Conservation (phyloP, 129 eudicot species). For the Sambucus nigra region DNA sequence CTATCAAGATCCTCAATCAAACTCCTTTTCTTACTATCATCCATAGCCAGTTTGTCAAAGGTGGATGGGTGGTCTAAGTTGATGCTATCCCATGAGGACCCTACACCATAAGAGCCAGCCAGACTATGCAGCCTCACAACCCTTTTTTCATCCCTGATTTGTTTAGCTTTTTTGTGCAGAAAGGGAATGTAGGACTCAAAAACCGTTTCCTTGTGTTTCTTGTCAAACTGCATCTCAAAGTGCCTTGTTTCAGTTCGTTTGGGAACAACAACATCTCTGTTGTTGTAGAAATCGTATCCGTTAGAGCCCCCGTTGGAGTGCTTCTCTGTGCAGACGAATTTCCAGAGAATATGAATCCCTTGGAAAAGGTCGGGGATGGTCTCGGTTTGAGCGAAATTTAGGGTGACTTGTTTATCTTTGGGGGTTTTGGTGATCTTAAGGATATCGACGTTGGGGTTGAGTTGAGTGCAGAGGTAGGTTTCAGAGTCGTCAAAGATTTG, state of each 20-base stretch:
- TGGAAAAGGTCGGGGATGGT: conserved; percentile 17
- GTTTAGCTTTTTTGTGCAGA: conserved; percentile 15
- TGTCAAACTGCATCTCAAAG: conserved; percentile 30
- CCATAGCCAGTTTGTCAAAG: conserved; percentile 44
- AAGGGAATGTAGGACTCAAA: conserved; percentile 20
- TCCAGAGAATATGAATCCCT: conserved; percentile 24
- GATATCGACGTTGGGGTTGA: conserved; percentile 17
- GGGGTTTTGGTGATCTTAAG: conserved; percentile 28
- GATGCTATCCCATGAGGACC: conserved; percentile 25
- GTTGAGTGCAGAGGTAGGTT: conserved; percentile 29
- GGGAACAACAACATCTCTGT: neutral
- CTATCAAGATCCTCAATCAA: conserved; percentile 33
- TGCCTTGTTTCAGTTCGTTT: conserved; percentile 6
- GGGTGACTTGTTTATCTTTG: conserved; percentile 15
- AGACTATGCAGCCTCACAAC: conserved; percentile 25
- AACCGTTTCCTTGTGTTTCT: conserved; percentile 17
- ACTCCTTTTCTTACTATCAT: conserved; percentile 13
- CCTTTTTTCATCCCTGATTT: conserved; percentile 15
- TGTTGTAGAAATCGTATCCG: neutral
- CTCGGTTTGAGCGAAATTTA: conserved; percentile 22
- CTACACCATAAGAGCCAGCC: neutral
- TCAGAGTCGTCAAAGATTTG: conserved; percentile 32
- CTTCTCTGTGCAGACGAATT: conserved; percentile 13
- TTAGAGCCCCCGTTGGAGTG: neutral
- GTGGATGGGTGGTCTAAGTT: conserved; percentile 39